Evolutionary conservation across 2,329 filamentous ascomycete genomes (phyloP), one percentile per base, ranked within the genome.

Genomic region (Cordyceps fumosorosea): DNA sequence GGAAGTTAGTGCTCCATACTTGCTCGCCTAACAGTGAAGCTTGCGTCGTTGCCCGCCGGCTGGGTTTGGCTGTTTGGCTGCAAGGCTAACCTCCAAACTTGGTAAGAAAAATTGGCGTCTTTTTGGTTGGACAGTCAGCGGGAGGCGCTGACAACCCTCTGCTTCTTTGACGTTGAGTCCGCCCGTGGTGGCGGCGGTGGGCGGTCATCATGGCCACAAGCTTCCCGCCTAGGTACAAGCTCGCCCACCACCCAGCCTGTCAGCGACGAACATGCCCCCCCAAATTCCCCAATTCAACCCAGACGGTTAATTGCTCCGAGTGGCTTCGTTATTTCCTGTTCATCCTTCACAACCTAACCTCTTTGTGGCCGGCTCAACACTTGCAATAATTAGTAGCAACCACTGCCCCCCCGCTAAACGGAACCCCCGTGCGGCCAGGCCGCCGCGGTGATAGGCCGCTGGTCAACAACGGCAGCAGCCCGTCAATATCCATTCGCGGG

Each of bases 381-480:
- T 59, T 42, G 47, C 34, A 42, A 18, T 37, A 42, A 11, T 24
- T n/a, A 24, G 14, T 32, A 18, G 22, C 5, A 34, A 18, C 37
- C 44, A 34, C 24, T n/a, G 29, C 5, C 37, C 55, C 55, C 12
- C 52, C 57, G 37, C 26, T 54, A 22, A 53, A 45, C 37, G 24
- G 56, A 5, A 29, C 50, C 57, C 57, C 50, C 57, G 57, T 60
- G 57, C 50, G n/a, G 12, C 14, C 50, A 45, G 34, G 20, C 26
- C 8, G 29, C 14, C 12, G 26, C 10, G 29, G 40, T 60, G 57
- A 60, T 60, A 60, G 57, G 57, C 26, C 57, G n/a, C 56, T n/a
- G n/a, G n/a, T 37, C 20, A 5, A 29, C 32, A 2, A 44, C 18
- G n/a, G 1, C 16, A 1, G 5, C 40, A 51, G 29, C 32, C 47